Conservation (phyloP, 1,284 basidiomycete genomes). For the Ceraceosorus bombacis region DNA sequence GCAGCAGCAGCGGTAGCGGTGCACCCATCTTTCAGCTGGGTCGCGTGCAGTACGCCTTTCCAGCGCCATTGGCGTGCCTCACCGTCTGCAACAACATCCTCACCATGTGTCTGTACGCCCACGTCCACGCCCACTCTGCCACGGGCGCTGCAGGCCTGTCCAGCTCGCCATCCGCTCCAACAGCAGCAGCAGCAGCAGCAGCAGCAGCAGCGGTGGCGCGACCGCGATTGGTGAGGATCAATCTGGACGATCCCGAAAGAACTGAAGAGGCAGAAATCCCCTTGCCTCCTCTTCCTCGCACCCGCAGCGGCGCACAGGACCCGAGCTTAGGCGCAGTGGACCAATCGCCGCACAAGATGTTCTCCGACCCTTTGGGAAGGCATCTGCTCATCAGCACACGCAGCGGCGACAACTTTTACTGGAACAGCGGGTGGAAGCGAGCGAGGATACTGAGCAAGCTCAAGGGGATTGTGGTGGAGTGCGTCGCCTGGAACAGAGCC, state of each 20-base stretch:
- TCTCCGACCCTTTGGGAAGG: conserved; percentile 71
- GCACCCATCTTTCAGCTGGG: conserved; percentile 44
- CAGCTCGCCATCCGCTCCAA: neutral
- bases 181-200: neutral
- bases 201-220: conserved; percentile 12
- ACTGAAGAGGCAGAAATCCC: conserved; percentile 41
- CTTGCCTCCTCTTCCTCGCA: conserved; percentile 27
- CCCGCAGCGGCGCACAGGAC: conserved; percentile 27
- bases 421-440: conserved; percentile 39
- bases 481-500: conserved; percentile 74
- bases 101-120: conserved; percentile 40
- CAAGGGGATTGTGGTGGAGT: conserved; percentile 73
- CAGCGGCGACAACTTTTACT: conserved; percentile 89
- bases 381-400: conserved; percentile 79
- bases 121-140: conserved; percentile 10
- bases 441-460: conserved; percentile 53
- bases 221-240: conserved; percentile 38
- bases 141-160: conserved; percentile 13
- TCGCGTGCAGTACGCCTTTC: conserved; percentile 44
- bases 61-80: conserved; percentile 37
- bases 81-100: conserved; percentile 42
- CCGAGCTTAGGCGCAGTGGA: conserved; percentile 13
- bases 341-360: conserved; percentile 22
- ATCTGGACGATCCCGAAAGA: conserved; percentile 42
- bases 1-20: conserved; percentile 11